Evolutionary conservation across 2,329 filamentous ascomycete species (phyloP).

Genomic region (Pyricularia sp.): DNA sequence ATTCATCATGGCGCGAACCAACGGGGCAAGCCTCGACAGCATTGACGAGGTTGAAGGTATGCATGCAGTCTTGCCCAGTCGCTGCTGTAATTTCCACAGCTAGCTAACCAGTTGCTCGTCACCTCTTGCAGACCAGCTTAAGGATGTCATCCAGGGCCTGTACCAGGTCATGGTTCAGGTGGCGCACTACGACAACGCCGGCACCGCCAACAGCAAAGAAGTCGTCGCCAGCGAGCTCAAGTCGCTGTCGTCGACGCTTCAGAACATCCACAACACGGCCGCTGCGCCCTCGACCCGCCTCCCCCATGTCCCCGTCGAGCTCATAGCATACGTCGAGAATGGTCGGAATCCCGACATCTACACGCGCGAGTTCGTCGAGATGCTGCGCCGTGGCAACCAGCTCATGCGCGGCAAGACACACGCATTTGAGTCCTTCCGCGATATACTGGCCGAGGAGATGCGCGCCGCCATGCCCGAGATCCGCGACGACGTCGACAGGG

Average conservation of each 20-base stretch:
- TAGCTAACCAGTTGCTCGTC: neutral
- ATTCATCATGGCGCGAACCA: neutral
- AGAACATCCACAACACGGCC: constrained; percentile 23
- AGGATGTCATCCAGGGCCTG: constrained; percentile 49
- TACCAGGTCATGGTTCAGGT: constrained; percentile 52
- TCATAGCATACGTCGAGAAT: constrained; percentile 56
- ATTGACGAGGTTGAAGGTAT: neutral
- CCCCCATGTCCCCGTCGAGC: constrained; percentile 45
- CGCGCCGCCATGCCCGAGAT: constrained; percentile 46
- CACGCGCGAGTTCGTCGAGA: constrained; percentile 60
- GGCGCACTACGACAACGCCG: constrained; percentile 41
- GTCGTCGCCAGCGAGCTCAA: constrained; percentile 40
- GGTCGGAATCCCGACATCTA: constrained; percentile 64
- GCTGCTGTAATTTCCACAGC: neutral
- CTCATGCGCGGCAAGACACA: constrained; percentile 50
- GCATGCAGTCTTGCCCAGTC: neutral
- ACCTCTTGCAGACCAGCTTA: constrained; percentile 35
- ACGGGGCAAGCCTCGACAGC: constrained; percentile 9
- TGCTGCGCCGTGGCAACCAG: constrained; percentile 53
- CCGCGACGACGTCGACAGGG: constrained; percentile 34
- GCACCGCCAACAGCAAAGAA: constrained; percentile 35
- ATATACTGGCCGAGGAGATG: constrained; percentile 48
- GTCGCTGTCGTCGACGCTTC: constrained; percentile 25
- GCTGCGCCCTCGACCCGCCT: constrained; percentile 16
- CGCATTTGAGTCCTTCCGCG: constrained; percentile 48